Evolutionary conservation across 2,329 filamentous ascomycete genomes (phyloP).

Genomic region (Thermomyces lanuginosus): DNA sequence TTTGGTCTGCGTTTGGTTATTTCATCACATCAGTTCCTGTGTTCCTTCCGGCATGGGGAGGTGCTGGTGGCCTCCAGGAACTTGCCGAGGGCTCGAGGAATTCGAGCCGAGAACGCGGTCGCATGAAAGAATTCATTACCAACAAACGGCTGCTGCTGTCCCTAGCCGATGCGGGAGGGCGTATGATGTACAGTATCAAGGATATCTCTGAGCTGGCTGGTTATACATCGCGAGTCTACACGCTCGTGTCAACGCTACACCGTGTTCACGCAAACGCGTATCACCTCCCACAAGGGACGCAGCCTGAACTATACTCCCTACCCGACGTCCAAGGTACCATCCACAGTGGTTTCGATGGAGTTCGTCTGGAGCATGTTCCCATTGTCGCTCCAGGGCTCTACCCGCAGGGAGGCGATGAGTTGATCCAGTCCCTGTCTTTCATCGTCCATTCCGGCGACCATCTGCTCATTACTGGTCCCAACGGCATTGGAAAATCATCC

Average conservation of each 20-base stretch:
- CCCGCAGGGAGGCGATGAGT: constrained; percentile 79
- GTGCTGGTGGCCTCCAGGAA: constrained; percentile 58
- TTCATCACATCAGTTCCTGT: constrained; percentile 82
- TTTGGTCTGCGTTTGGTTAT: constrained; percentile 96
- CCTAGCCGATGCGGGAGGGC: constrained; percentile 81
- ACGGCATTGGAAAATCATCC: constrained; percentile 84
- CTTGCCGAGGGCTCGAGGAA: constrained; percentile 29
- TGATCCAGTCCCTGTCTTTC: constrained; percentile 76
- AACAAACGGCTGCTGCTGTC: constrained; percentile 98
- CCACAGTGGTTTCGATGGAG: constrained; percentile 87
- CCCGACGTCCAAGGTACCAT: constrained; percentile 86
- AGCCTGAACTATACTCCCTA: constrained; percentile 70
- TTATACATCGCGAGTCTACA: constrained; percentile 91
- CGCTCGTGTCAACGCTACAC: constrained; percentile 84
- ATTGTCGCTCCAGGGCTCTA: constrained; percentile 77
- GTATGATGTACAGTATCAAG: constrained; percentile 99
- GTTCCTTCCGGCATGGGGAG: constrained; percentile 88
- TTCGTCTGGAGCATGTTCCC: constrained; percentile 83
- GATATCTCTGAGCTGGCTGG: constrained; percentile 90
- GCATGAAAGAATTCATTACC: constrained; percentile 98
- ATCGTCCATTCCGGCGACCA: constrained; percentile 84
- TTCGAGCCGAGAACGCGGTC: constrained; percentile 50
- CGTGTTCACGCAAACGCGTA: constrained; percentile 86
- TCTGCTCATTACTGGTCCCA: constrained; percentile 82
- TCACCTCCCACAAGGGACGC: constrained; percentile 46